Percentiles rank a stretch among this genome's conserved stretches.
Evolutionary conservation across 371 early-diverging fungal genomes (phyloP).

Genomic region (Haplosporangium sp.): DNA sequence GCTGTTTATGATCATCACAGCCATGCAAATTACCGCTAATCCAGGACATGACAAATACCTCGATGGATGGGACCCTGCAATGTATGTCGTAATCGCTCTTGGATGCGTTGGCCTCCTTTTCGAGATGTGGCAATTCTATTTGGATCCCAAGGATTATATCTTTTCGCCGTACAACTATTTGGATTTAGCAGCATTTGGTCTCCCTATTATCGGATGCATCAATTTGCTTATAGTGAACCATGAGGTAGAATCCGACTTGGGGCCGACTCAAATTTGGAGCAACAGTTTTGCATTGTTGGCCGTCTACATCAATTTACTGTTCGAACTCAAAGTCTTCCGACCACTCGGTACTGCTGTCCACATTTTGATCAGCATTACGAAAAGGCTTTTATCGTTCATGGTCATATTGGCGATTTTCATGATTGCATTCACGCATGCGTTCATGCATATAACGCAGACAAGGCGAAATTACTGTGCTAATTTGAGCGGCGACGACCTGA

Average conservation of each 20-base stretch:
- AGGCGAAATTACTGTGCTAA: background rate
- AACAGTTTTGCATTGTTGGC: conserved; percentile 37
- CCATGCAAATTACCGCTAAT: conserved; percentile 9
- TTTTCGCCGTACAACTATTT: conserved; percentile 38
- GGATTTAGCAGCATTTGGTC: conserved; percentile 16
- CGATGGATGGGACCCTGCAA: background rate
- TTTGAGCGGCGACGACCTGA: too few relatives aligned
- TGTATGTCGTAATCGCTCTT: background rate
- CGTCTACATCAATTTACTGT: conserved; percentile 40
- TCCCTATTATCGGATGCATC: conserved; percentile 21
- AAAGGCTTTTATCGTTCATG: conserved; percentile 33
- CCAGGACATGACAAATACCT: background rate
- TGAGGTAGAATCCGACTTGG: background rate
- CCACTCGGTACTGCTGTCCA: conserved; percentile 49
- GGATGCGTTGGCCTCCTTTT: background rate
- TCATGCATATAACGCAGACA: conserved; percentile 36
- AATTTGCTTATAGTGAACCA: conserved; percentile 11
- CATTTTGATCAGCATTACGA: conserved; percentile 37
- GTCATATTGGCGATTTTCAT: conserved; percentile 37
- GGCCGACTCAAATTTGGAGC: conserved; percentile 25
- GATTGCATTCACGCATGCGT: conserved; percentile 11
- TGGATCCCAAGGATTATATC: background rate
- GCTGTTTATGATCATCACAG: conserved; percentile 17
- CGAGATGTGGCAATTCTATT: background rate
- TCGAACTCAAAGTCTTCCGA: conserved; percentile 34